Percentiles rank a stretch among this genome's conserved stretches.
Evolutionary conservation across 805 yeast species (phyloP).

Genomic region (Starmerella geochares): DNA sequence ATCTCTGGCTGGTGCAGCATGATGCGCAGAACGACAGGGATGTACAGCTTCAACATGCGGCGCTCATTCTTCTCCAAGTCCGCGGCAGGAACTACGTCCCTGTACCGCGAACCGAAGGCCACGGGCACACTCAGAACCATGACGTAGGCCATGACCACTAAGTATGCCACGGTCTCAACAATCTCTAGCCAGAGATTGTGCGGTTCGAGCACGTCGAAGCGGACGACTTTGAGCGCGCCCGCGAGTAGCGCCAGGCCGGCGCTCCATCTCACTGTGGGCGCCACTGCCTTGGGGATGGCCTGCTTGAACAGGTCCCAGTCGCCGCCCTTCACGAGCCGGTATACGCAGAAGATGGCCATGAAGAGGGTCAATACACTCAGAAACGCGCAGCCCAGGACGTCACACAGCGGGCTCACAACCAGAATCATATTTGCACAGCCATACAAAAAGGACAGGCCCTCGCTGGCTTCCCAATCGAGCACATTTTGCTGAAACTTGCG

Average conservation of each 20-base stretch:
- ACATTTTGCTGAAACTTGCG: neutral
- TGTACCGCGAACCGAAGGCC: neutral
- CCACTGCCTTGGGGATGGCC: neutral
- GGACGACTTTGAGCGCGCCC: neutral
- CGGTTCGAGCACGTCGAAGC: neutral
- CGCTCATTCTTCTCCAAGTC: neutral
- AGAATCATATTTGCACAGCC: neutral
- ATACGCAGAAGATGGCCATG: neutral
- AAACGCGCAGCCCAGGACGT: neutral
- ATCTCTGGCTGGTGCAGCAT: neutral
- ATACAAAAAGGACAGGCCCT: neutral
- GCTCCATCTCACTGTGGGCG: neutral
- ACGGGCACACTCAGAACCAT: neutral
- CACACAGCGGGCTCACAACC: neutral
- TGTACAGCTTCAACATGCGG: neutral
- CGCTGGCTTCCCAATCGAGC: slow-evolving; percentile 1
- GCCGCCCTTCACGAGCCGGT: neutral
- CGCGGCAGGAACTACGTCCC: neutral
- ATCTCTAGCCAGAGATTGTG: neutral
- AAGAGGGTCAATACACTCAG: neutral
- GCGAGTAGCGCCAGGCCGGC: neutral
- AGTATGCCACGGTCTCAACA: neutral
- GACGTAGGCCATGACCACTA: neutral
- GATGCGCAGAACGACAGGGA: neutral
- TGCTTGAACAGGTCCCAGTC: neutral